Percentiles rank a stretch among this genome's conserved stretches.
These are phyloP conservation scores for Auriculariales sp. DNA, from an alignment of 768 basidiomycete species.

Conservation along the genomic window DNA sequence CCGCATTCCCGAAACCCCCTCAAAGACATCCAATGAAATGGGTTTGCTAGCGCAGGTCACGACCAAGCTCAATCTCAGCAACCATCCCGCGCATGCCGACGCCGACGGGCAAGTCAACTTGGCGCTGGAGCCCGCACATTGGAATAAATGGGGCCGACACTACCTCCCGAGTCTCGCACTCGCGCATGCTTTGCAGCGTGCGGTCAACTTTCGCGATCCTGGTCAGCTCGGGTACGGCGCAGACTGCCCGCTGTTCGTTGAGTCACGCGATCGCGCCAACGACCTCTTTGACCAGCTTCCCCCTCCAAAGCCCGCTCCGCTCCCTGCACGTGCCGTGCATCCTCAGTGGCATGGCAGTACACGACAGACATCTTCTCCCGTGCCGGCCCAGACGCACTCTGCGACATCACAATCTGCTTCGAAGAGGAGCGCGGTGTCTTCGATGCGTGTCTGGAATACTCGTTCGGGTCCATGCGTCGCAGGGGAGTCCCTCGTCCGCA, in stretches of 20 bases:
- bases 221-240: conserved; percentile 8
- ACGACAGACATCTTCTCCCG: too few species aligned
- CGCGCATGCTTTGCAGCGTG: conserved; percentile 8
- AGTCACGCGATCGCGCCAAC: conserved; percentile 6
- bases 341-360: neutral
- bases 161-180: conserved; percentile 9
- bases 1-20: too few species aligned
- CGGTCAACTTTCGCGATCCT: conserved; percentile 10
- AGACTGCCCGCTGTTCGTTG: conserved; percentile 5
- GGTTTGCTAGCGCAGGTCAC: too few species aligned
- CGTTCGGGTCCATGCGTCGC: conserved; percentile 8
- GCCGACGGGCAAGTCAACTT: neutral
- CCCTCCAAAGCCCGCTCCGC: conserved; percentile 7
- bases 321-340: neutral
- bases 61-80: too few species aligned
- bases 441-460: conserved; percentile 6
- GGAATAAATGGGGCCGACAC: conserved; percentile 8
- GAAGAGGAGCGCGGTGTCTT: neutral
- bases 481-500: conserved; percentile 2
- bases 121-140: neutral
- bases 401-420: too few species aligned
- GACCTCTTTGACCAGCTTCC: conserved; percentile 8
- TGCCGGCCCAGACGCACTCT: too few species aligned
- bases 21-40: too few species aligned
- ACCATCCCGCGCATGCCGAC: neutral